Base-by-base conservation (phyloP, 139 green algal species). In the Yamagishiella unicocca region DNA sequence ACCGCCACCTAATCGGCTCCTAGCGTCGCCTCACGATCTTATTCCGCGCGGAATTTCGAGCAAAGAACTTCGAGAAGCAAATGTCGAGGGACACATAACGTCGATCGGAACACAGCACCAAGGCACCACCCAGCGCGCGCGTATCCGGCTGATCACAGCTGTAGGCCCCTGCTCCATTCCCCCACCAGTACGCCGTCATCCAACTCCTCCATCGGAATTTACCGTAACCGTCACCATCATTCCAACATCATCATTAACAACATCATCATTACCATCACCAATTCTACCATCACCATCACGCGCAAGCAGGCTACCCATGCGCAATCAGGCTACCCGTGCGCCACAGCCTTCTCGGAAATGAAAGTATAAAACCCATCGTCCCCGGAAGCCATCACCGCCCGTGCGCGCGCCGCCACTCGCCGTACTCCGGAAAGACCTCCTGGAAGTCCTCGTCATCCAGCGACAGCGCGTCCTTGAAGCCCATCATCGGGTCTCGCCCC, bases 381-480 rank as follows among this genome's bases (percentile, higher is more conserved):
- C 6, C 6, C 17, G 19, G 19, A 14, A 22, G 17, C 58, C 19
- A n/a, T n/a, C 19, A n/a, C 58, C 19, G 58, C 19, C 19, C 19
- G 17, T 31, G 35, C 67, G 22, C 37, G 21, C 37, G 68, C 68
- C 68, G 68, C 68, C 68, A 76, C 19, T 10, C 68, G 37, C 31
- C 37, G 22, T 76, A 85, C 58, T 61, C 78, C 2, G 78, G 78
- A 24, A 85, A 85, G 4, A 85, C 58, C 58, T 85, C 78, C 27
- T 0, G 17, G n/a, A 85, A 85, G 2, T 85, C 73, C 37, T 14
- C 79, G 0, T 53, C 79, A 19, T 46, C 61, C 79, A 64, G 19
- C n/a, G n/a, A 53, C 42, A 76, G 62, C 42, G 35, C 79, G 19
- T 67, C 79, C 79, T 85, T 87, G 66, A 80, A 87, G 31, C 66